Evolutionary conservation across 192 early-diverging fungal species (phyloP).

Genomic region (Mortierella claussenii): DNA sequence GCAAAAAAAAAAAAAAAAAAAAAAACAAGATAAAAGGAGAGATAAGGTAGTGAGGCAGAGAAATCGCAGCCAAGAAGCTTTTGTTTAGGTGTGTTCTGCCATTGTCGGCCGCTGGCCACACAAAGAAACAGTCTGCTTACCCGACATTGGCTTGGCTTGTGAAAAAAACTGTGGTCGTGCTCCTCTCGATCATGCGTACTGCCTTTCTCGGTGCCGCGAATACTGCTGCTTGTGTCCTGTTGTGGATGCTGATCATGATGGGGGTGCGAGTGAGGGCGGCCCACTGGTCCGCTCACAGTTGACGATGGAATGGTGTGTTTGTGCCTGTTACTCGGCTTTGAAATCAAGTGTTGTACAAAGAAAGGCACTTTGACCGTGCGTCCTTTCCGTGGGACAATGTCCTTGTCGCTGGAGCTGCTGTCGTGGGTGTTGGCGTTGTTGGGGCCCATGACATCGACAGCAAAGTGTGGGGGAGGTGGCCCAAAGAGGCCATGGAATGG

Average conservation of each 20-base stretch:
- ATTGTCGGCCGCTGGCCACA: not conserved
- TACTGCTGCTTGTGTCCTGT: not conserved
- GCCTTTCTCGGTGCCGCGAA: not conserved
- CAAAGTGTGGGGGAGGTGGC: not conserved
- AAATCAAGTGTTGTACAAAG: constrained; percentile 40
- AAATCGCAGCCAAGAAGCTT: not conserved
- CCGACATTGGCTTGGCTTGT: constrained; percentile 17
- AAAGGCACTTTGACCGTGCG: constrained; percentile 26
- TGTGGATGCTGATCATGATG: not conserved
- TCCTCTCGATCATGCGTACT: not conserved
- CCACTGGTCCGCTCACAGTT: no score
- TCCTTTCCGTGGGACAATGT: not conserved
- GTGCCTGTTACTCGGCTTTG: not conserved
- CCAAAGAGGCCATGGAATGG: constrained; percentile 23
- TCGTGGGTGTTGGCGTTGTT: not conserved
- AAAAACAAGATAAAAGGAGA: no score
- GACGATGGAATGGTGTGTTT: no score
- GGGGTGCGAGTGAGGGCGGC: no score
- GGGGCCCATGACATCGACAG: not conserved
- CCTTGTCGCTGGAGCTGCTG: no score
- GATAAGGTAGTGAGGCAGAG: no score
- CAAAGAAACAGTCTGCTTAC: not conserved
- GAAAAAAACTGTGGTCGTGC: constrained; percentile 14
- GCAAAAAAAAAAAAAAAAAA: no score
- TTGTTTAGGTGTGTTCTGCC: not conserved